These are phyloP conservation scores for Calonectria honghensis DNA, from an alignment of 2,329 filamentous ascomycete species.

Conservation along the genomic window DNA sequence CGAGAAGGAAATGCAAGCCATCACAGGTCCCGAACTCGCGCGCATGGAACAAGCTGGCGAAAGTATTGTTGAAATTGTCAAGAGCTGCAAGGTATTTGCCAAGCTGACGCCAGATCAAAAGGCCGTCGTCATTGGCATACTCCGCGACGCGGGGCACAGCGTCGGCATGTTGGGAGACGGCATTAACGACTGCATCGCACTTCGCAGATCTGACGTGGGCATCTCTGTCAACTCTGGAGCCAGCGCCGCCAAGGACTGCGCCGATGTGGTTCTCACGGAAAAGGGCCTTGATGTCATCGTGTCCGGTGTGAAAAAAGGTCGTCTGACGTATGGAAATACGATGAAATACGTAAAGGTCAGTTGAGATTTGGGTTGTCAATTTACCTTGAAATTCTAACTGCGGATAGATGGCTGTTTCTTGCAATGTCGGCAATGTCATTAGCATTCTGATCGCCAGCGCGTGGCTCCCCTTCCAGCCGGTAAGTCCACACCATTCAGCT, in stretches of 20 bases:
- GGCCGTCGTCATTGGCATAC: slow-evolving; percentile 50
- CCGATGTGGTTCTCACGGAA: slow-evolving; percentile 56
- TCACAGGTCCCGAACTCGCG: slow-evolving; percentile 12
- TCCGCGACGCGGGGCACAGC: slow-evolving; percentile 51
- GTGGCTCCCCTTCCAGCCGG: slow-evolving; percentile 53
- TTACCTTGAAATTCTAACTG: background rate
- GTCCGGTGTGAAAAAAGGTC: slow-evolving; percentile 50
- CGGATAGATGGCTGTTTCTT: slow-evolving; percentile 56
- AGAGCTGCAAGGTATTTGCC: slow-evolving; percentile 54
- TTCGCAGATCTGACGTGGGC: slow-evolving; percentile 54
- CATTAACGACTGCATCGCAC: slow-evolving; percentile 57
- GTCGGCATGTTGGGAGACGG: slow-evolving; percentile 58
- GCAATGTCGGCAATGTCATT: slow-evolving; percentile 58
- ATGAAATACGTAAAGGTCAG: slow-evolving; percentile 29
- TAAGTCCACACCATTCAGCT: background rate
- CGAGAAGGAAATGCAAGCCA: slow-evolving; percentile 18
- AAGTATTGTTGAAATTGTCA: slow-evolving; percentile 42
- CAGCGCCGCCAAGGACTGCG: slow-evolving; percentile 55
- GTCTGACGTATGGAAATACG: slow-evolving; percentile 15
- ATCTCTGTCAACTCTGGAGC: slow-evolving; percentile 58
- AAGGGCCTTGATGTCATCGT: slow-evolving; percentile 56
- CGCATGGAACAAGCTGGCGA: slow-evolving; percentile 17
- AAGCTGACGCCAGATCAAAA: slow-evolving; percentile 56
- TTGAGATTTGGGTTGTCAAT: background rate
- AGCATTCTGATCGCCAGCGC: slow-evolving; percentile 55